Percentiles rank a stretch among this genome's conserved stretches.
phyloP scores from a whole-genome alignment of 179 eudicot species.

The Spinacia oleracea region DNA sequence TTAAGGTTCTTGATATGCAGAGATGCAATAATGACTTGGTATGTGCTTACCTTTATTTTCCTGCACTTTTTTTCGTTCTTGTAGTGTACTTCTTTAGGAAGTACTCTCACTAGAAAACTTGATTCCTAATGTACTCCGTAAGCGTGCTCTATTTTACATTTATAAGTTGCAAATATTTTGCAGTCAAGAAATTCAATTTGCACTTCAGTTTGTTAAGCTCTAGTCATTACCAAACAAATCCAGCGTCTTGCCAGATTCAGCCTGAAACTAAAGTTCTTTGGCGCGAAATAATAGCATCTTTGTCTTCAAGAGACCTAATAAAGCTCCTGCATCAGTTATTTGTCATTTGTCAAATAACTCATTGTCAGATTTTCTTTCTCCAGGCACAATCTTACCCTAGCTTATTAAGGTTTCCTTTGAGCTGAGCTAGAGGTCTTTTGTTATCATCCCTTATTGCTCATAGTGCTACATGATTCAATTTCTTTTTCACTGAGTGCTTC shows the following conservation, averaged over 20 bases:
- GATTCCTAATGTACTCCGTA: neutral
- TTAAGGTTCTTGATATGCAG: slow-evolving; percentile 97
- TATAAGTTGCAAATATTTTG: neutral
- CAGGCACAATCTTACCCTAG: neutral
- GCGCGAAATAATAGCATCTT: neutral
- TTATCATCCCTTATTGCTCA: neutral
- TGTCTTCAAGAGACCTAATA: neutral
- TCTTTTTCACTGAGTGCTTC: neutral
- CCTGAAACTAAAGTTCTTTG: neutral
- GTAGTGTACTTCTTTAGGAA: neutral
- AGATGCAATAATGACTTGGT: slow-evolving; percentile 97
- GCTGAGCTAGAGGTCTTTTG: neutral
- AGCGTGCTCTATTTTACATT: neutral
- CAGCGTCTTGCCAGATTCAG: neutral
- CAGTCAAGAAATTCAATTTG: no score
- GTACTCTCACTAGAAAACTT: neutral
- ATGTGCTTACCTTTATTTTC: slow-evolving; percentile 34
- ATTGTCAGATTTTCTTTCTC: neutral
- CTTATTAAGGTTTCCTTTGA: neutral
- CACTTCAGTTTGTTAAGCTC: neutral
- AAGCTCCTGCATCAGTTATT: neutral
- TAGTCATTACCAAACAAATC: neutral
- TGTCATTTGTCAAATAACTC: neutral
- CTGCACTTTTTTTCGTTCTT: neutral
- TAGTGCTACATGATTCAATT: neutral